Evolutionary conservation across 2,329 filamentous ascomycete genomes (phyloP), one percentile per base, ranked within the genome.

Genomic region (Capronia americana): DNA sequence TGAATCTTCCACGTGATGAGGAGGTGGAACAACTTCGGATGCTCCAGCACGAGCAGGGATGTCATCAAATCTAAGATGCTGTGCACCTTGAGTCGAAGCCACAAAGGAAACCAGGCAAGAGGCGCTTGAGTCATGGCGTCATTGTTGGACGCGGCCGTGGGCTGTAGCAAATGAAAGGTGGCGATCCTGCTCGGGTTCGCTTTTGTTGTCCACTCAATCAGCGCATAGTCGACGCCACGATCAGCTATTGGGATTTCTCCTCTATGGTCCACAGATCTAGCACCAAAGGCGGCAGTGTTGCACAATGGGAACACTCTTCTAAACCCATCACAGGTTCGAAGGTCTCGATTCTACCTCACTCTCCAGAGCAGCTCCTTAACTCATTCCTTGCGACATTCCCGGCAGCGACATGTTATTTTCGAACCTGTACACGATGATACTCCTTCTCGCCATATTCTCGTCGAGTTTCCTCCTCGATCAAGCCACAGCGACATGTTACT

Each of bases 401-500:
- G 46, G 23, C 20, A 20, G 46, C 23, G 20, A 26, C 46, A 50
- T 50, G 20, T 50, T 2, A 50, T 11, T 7, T 23, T 11, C 20
- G 20, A 50, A 4, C n/a, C 20, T 8, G 51, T n/a, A 14, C 26
- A 54, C 8, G 14, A 54, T 54, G 51, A 17, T 30, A 8, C 26
- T 17, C 7, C 51, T 54, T 20, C 28, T 30, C 4, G 20, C 8
- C 11, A 1, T 54, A 26, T 10, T 32, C 5, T 20, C 51, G 3
- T 4, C 34, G 4, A 41, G 34, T 4, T 17, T 26, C 51, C 23
- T 54, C 7, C 2, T 54, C 12, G 26, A 3, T 3, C 51, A 30
- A 26, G 23, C 26, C 23, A 20, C 51, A 24, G 53, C 64, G 26
- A 66, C 51, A 20, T 79, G 74, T 69, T 79, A 74, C 65, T 78